A percentile compares a stretch with the other conserved stretches of the same genome.
phyloP scores from a whole-genome alignment of 139 green algal species.

The Tetradesmus obliquus region DNA sequence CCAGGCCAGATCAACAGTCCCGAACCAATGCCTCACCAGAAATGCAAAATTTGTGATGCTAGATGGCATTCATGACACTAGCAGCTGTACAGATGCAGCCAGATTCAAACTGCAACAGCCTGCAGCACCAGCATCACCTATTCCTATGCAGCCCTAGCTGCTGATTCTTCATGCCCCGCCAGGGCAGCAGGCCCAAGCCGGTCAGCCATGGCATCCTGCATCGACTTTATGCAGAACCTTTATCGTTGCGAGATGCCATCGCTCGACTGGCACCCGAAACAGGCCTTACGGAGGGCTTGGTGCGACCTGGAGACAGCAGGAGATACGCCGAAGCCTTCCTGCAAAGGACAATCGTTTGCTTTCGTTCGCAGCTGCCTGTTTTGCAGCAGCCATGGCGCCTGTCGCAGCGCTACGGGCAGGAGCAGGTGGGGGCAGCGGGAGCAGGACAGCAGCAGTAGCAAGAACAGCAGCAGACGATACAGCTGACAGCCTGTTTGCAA shows the following conservation, averaged over 20 bases:
- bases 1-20: too few species aligned
- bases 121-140: background rate
- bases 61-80: too few species aligned
- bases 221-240: constrained; percentile 16
- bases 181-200: background rate
- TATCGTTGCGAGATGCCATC: constrained; percentile 13
- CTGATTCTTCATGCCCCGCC: background rate
- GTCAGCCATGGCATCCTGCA: background rate
- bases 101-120: background rate
- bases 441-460: background rate
- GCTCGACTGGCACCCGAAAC: background rate
- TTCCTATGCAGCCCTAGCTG: background rate
- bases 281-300: background rate
- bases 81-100: background rate
- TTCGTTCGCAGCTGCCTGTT: background rate
- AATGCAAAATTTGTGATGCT: too few species aligned
- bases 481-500: background rate
- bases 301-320: background rate
- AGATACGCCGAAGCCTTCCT: constrained; percentile 1
- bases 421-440: constrained; percentile 14
- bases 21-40: too few species aligned
- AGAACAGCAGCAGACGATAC: background rate
- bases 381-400: constrained; percentile 38
- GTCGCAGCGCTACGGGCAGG: constrained; percentile 37
- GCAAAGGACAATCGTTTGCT: constrained; percentile 32